A percentile compares a stretch with the other conserved stretches of the same genome.
Evolutionary conservation across 2,329 filamentous ascomycete species (phyloP).

Genomic region (Claviceps sp.): DNA sequence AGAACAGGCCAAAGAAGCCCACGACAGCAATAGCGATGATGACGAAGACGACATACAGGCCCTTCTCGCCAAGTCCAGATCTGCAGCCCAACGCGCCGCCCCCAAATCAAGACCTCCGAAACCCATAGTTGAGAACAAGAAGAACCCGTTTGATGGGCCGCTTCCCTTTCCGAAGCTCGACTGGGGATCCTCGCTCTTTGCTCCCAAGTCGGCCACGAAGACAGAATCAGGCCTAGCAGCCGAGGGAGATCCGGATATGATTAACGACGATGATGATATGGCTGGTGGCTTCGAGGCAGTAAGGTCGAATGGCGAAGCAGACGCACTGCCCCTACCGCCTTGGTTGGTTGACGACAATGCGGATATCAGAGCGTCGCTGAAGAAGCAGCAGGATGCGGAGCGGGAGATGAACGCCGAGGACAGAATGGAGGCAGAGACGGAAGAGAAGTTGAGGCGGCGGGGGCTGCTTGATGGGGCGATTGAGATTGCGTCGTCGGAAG

Average conservation of each 20-base stretch:
- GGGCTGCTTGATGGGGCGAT: slow-evolving; percentile 38
- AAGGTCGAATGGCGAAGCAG: slow-evolving; percentile 24
- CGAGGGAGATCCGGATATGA: background rate
- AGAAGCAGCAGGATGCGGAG: slow-evolving; percentile 43
- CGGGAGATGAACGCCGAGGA: slow-evolving; percentile 52
- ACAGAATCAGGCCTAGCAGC: slow-evolving; percentile 9
- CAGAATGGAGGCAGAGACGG: slow-evolving; percentile 40
- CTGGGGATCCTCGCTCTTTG: slow-evolving; percentile 48
- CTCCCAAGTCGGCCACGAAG: slow-evolving; percentile 22
- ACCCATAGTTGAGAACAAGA: slow-evolving; percentile 34
- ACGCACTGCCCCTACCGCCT: slow-evolving; percentile 54
- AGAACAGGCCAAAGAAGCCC: slow-evolving; percentile 7
- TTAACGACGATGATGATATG: slow-evolving; percentile 31
- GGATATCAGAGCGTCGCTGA: slow-evolving; percentile 52
- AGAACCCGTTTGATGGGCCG: slow-evolving; percentile 60
- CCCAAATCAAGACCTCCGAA: slow-evolving; percentile 16
- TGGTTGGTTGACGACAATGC: slow-evolving; percentile 51
- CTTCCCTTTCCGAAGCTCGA: slow-evolving; percentile 83
- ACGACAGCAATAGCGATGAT: slow-evolving; percentile 61
- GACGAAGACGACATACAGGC: slow-evolving; percentile 71
- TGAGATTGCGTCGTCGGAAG: slow-evolving; percentile 49
- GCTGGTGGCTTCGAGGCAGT: slow-evolving; percentile 53
- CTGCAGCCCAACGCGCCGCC: slow-evolving; percentile 31
- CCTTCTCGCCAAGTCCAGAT: slow-evolving; percentile 59
- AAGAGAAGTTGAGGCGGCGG: slow-evolving; percentile 32